Evolutionary conservation across 2,329 filamentous ascomycete genomes (phyloP).

Genomic region (Xylariaceae sp.): DNA sequence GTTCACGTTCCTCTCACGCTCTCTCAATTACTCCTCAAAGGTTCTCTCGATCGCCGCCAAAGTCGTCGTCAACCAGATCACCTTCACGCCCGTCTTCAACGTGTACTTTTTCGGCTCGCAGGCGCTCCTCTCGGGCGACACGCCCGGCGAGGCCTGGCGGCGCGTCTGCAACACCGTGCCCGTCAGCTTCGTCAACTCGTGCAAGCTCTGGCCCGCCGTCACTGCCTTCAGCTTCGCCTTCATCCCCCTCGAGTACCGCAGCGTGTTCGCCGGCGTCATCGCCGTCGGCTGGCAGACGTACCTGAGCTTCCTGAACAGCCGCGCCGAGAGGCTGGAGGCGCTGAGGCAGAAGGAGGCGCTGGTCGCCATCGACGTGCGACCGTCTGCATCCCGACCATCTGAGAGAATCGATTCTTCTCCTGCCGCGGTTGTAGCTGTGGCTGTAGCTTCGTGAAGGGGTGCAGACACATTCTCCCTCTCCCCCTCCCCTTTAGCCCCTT

Average conservation of each 20-base stretch:
- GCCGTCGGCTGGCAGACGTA: conserved; percentile 93
- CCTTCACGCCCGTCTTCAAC: conserved; percentile 81
- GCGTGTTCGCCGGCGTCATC: conserved; percentile 71
- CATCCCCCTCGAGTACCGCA: conserved; percentile 70
- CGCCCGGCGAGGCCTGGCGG: conserved; percentile 57
- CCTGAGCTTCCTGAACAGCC: conserved; percentile 70
- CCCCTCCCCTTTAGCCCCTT: no score
- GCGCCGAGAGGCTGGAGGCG: conserved; percentile 56
- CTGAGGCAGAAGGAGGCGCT: conserved; percentile 1
- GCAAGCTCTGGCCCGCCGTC: conserved; percentile 83
- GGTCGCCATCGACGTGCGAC: background rate
- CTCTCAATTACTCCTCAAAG: conserved; percentile 79
- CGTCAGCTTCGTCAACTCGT: conserved; percentile 67
- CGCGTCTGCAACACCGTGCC: conserved; percentile 73
- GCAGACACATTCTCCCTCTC: no score
- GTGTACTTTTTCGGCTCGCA: conserved; percentile 79
- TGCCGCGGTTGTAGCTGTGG: background rate
- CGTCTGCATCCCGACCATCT: background rate
- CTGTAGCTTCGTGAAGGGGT: no score
- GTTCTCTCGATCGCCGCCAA: conserved; percentile 67
- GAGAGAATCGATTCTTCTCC: background rate
- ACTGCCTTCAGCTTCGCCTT: conserved; percentile 86
- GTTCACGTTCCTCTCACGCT: conserved; percentile 72
- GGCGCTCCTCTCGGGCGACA: conserved; percentile 65
- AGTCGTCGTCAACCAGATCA: conserved; percentile 70